Evolutionary conservation across 1,284 basidiomycete species (phyloP), one percentile per base, ranked within the genome.

Genomic region (Farysia itapuensis): DNA sequence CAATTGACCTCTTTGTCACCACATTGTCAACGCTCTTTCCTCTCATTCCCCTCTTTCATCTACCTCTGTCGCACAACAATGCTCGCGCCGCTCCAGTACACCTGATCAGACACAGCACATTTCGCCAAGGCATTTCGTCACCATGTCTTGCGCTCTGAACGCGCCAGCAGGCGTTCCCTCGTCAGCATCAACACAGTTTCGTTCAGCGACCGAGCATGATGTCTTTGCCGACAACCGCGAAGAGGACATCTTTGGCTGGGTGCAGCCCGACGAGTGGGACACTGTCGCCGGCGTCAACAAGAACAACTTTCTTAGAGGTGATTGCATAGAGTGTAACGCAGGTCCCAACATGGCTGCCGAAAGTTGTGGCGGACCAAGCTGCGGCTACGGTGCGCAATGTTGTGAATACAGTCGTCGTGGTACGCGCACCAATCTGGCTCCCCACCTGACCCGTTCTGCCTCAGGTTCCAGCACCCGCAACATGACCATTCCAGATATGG

Each of bases 211-310:
- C 5, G 46, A 45, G 12, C 57, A 60, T 40, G 40, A 60, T 19
- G 57, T 60, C 24, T 53, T 44, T 16, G 57, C 57, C 31, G 57
- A 60, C 46, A 60, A 60, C 25, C 57, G 50, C 15, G 46, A 44
- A 25, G 58, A 61, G 37, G 37, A 61, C 43, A 50, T 56, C 47
- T 61, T 61, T 48, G 58, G 58, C 16, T 61, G 58, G 58, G 35
- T 61, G 14, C 58, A 61, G 20, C 58, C 58, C 15, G 47, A 61
- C 28, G 58, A 61, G 32, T 61, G 58, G 58, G 51, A 61, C 12
- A 61, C 47, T 14, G 41, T 61, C 20, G 58, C 58, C 6, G 58
- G 58, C 11, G 33, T 31, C 24, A 61, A 56, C 51, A 61, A 54
- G 43, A 35, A 22, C 42, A 49, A 54, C 38, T 61, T 61, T 19